A percentile compares a stretch with the other conserved stretches of the same genome.
Evolutionary conservation across 2,329 filamentous ascomycete species (phyloP).

Genomic region (Reticulascus tulasneorum): DNA sequence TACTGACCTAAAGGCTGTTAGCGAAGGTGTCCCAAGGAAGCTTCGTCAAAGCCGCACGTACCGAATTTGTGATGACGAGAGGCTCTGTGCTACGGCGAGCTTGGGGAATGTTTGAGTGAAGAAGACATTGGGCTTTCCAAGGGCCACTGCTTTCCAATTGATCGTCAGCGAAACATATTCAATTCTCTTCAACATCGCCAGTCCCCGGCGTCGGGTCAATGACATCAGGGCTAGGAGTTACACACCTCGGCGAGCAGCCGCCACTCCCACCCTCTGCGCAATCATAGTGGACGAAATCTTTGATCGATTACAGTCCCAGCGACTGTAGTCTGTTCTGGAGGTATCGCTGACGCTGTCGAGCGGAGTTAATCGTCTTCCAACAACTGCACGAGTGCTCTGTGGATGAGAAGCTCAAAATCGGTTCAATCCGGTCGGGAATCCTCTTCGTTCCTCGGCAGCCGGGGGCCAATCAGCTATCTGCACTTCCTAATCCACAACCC

Average conservation of each 20-base stretch:
- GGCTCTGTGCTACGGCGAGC: slow-evolving; percentile 36
- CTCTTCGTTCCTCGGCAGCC: slow-evolving; percentile 41
- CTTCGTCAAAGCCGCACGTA: slow-evolving; percentile 22
- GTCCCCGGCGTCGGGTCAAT: too few species aligned
- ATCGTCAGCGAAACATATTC: slow-evolving; percentile 6
- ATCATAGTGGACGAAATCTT: slow-evolving; percentile 43
- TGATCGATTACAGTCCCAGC: too few species aligned
- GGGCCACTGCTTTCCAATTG: slow-evolving; percentile 28
- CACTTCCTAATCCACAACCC: slow-evolving; percentile 35
- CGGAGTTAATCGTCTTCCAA: too few species aligned
- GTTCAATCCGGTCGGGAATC: too few species aligned
- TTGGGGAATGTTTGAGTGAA: slow-evolving; percentile 45
- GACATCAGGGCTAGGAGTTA: too few species aligned
- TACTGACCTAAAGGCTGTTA: slow-evolving; percentile 39
- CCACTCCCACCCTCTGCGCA: slow-evolving; percentile 53
- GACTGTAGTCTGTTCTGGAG: too few species aligned
- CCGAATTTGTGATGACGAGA: slow-evolving; percentile 44
- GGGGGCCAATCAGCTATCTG: slow-evolving; percentile 31
- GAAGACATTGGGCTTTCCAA: slow-evolving; percentile 38
- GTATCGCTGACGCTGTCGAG: too few species aligned
- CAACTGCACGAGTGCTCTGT: too few species aligned
- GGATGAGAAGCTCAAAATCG: too few species aligned
- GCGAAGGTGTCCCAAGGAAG: not conserved
- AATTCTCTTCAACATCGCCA: not conserved
- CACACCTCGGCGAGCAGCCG: slow-evolving; percentile 57